Percentiles rank a stretch among this genome's conserved stretches.
phyloP scores from a whole-genome alignment of 129 eudicot species.

The Oenanthe sinensis region DNA sequence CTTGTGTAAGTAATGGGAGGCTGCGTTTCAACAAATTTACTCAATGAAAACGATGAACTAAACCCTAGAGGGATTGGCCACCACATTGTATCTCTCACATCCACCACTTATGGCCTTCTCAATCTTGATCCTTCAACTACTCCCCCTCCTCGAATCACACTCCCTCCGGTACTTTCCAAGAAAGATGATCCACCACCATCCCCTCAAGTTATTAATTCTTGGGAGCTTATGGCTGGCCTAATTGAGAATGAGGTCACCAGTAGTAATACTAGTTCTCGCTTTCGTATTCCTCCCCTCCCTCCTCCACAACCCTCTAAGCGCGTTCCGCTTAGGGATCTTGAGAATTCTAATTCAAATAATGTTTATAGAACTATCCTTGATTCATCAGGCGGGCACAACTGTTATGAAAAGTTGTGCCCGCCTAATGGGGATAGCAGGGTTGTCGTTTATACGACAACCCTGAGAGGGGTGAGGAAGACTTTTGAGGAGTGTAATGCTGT shows the following conservation, averaged over 20 bases:
- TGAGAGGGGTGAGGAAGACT: constrained; percentile 67
- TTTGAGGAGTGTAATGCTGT: constrained; percentile 77
- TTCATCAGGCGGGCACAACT: constrained; percentile 1
- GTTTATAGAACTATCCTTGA: neutral
- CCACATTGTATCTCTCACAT: constrained; percentile 94
- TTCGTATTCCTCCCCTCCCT: constrained; percentile 35
- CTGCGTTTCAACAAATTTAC: constrained; percentile 74
- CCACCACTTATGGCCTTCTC: constrained; percentile 75
- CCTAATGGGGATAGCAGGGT: constrained; percentile 59
- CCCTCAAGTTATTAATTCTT: constrained; percentile 67
- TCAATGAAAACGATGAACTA: constrained; percentile 64
- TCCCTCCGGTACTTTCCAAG: neutral
- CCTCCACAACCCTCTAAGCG: constrained; percentile 30
- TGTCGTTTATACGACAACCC: constrained; percentile 66
- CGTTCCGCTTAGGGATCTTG: constrained; percentile 22
- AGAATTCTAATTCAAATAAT: constrained; percentile 11
- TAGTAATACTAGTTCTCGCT: constrained; percentile 16
- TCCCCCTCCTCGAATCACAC: constrained; percentile 3
- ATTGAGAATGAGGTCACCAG: constrained; percentile 27
- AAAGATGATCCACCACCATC: constrained; percentile 24
- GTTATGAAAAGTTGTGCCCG: constrained; percentile 55
- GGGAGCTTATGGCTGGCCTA: constrained; percentile 91
- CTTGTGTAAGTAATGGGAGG: constrained; percentile 42
- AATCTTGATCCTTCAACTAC: constrained; percentile 42
- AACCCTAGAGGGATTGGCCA: constrained; percentile 60